Conservation (phyloP, 305 asterid genomes). For the Rubia tinctorum region DNA sequence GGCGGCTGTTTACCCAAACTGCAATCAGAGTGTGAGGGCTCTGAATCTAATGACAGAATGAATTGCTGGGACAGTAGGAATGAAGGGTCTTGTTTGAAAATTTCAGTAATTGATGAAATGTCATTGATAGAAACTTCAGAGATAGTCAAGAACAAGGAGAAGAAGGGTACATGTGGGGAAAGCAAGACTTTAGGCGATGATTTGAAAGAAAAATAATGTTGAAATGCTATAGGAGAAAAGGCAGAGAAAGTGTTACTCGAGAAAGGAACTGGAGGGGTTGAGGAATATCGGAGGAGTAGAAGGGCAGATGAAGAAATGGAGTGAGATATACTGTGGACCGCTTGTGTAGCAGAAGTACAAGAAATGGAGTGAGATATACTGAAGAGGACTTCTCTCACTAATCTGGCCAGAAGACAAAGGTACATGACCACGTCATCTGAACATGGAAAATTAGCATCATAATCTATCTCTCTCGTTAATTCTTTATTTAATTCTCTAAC, state of each 20-base stretch:
- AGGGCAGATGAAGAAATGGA: conserved; percentile 70
- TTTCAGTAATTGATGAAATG: conserved; percentile 32
- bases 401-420: too few relatives aligned
- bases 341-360: too few relatives aligned
- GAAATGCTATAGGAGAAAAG: conserved; percentile 18
- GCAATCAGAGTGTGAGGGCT: not conserved
- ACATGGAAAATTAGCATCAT: too few relatives aligned
- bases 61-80: not conserved
- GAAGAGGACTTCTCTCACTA: too few relatives aligned
- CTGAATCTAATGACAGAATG: not conserved
- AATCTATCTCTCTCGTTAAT: too few relatives aligned
- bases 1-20: not conserved
- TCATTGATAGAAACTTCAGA: conserved; percentile 23
- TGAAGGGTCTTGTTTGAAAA: conserved; percentile 19
- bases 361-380: too few relatives aligned
- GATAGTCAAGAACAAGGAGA: conserved; percentile 11
- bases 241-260: conserved; percentile 41
- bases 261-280: conserved; percentile 62
- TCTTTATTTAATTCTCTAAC: too few relatives aligned
- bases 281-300: conserved; percentile 52
- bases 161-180: conserved; percentile 35
- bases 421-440: too few relatives aligned
- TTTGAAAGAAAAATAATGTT: conserved; percentile 12
- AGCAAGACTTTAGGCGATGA: conserved; percentile 18
- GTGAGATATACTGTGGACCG: conserved; percentile 51